Conservation (phyloP, 2,329 filamentous ascomycete genomes). For the Colletotrichum horii region DNA sequence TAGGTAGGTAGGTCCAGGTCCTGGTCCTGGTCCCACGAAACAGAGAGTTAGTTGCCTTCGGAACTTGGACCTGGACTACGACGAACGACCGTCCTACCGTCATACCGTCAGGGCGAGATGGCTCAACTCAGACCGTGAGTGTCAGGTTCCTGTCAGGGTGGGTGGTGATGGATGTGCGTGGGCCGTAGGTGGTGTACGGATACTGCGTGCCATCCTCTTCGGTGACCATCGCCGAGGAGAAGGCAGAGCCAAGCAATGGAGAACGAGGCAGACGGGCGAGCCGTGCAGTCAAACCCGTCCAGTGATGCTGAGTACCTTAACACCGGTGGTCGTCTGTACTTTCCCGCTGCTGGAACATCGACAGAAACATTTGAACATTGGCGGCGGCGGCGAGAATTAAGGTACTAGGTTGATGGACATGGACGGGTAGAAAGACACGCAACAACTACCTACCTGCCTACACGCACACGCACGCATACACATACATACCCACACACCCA, state of each 20-base stretch:
- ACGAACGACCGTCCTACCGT: not conserved
- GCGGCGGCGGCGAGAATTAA: not conserved
- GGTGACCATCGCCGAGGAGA: not conserved
- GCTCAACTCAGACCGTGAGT: not conserved
- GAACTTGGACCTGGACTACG: not conserved
- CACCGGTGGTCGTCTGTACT: not conserved
- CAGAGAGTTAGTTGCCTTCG: not conserved
- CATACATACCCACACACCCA: not conserved
- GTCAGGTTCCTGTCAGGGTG: conserved; percentile 14
- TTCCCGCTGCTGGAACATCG: not conserved
- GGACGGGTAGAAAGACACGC: not conserved
- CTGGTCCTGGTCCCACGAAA: not conserved
- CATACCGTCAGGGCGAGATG: not conserved
- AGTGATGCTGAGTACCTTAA: not conserved
- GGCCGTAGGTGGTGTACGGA: not conserved
- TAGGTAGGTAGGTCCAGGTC: not conserved
- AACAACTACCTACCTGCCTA: not conserved
- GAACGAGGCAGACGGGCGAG: not conserved
- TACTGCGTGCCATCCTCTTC: not conserved
- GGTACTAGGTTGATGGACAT: not conserved
- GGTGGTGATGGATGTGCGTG: conserved; percentile 1
- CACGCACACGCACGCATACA: not conserved
- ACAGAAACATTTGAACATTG: not conserved
- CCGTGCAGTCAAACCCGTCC: not conserved
- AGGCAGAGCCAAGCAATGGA: conserved; percentile 1